Evolutionary conservation across 495 filamentous ascomycete genomes (phyloP), one percentile per base, ranked within the genome.

Genomic region (Cercophora scortea): DNA sequence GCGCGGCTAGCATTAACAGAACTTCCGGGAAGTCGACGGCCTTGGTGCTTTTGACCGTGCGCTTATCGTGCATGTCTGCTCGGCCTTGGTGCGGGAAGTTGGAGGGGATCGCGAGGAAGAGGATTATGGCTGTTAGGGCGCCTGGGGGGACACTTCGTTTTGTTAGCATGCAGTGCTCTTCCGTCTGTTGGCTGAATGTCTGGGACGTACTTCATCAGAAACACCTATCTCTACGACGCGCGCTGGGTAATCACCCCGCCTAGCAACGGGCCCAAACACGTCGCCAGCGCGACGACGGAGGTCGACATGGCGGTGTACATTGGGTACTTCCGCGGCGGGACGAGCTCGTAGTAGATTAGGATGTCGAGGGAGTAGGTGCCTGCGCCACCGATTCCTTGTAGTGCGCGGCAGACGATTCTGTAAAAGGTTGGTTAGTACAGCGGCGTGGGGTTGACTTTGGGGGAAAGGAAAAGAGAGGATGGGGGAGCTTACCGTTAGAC

Each of bases 321-420:
- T 8, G 54, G 40, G 1, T 54, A 50, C 45, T 59, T 47, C 6
- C 55, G 44, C 13, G 49, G 50, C 2, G 73, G 72, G 1, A 66
- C 60, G 10, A 77, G 56, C 25, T 73, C 66, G 25, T 59, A 53
- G 1, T 69, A 53, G 0, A 76, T 62, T 8, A 72, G 58, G 1
- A 70, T 45, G 7, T 58, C 62, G 15, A 77, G 57, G 6, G 72
- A 62, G 61, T 59, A 50, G 44, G 61, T 45, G 0, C 71, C 73
- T 1, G 69, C 61, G 9, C 68, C 73, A 1, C 71, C 72, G 17
- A 74, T 53, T 1, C 73, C 73, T 58, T 76, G 73, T 10, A 78
- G 59, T 0, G 62, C 64, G 33, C 72, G 66, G 25, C 63, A 65
- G 8, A 63, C 53, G 40, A 76, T 72, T 45, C 43, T 45, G 16